These are phyloP conservation scores for Botryotinia calthae DNA, from an alignment of 2,329 filamentous ascomycete genomes.

Conservation along the genomic window DNA sequence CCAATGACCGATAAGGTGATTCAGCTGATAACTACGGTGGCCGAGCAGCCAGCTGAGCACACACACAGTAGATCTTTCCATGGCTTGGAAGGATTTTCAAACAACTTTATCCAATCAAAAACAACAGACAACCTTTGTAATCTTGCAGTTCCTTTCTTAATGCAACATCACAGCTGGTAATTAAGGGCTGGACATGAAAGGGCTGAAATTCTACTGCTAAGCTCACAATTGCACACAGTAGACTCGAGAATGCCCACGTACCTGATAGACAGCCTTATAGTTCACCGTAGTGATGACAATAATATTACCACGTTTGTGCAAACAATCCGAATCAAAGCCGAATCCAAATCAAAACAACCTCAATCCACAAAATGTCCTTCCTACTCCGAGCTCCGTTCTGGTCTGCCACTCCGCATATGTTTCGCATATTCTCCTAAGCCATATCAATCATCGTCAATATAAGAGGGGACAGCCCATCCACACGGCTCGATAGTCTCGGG, in stretches of 20 bases:
- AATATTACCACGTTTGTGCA: neutral
- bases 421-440: neutral
- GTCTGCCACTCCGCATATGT: neutral
- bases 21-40: conserved; percentile 10
- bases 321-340: conserved; percentile 12
- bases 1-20: conserved; percentile 9
- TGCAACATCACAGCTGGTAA: too few species aligned
- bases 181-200: neutral
- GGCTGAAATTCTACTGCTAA: neutral
- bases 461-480: neutral
- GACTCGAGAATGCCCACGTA: neutral
- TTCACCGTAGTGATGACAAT: conserved; percentile 13
- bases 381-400: neutral
- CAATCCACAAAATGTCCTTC: neutral
- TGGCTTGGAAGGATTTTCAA: too few species aligned
- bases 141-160: too few species aligned
- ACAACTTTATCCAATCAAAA: too few species aligned
- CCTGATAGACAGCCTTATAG: neutral
- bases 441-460: neutral
- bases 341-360: neutral
- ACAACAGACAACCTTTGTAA: too few species aligned
- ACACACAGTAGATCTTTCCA: neutral
- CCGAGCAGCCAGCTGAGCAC: neutral
- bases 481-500: neutral
- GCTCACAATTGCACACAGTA: neutral